These are phyloP conservation scores for Aspergillus japonicus DNA, from an alignment of 2,329 filamentous ascomycete genomes.

Conservation along the genomic window DNA sequence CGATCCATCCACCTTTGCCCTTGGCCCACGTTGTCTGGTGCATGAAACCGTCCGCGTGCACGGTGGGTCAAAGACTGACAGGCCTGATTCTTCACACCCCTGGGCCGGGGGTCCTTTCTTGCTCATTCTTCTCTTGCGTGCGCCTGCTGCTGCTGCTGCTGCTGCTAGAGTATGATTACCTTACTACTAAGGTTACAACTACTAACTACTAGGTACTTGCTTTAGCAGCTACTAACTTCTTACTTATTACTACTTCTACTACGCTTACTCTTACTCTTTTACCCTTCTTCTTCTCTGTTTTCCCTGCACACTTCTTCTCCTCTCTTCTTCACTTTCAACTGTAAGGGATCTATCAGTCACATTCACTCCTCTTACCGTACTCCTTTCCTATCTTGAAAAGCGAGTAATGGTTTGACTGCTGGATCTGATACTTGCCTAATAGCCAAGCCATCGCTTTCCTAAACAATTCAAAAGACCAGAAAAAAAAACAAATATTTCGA, in stretches of 20 bases:
- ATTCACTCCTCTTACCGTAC: background rate
- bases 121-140: background rate
- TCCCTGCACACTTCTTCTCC: slow-evolving; percentile 6
- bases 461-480: background rate
- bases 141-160: background rate
- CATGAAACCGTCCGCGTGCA: slow-evolving; percentile 41
- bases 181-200: background rate
- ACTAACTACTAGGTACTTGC: background rate
- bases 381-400: background rate
- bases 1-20: slow-evolving; percentile 26
- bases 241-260: background rate
- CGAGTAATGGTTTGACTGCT: slow-evolving; percentile 3
- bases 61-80: slow-evolving; percentile 39
- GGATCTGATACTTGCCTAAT: slow-evolving; percentile 7
- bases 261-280: slow-evolving; percentile 3
- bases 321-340: slow-evolving; percentile 7
- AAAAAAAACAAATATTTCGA: background rate
- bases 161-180: too few relatives aligned
- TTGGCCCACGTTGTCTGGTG: slow-evolving; percentile 42
- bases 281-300: slow-evolving; percentile 1
- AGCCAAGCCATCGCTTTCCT: background rate
- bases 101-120: slow-evolving; percentile 14
- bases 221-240: background rate
- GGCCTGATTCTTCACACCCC: slow-evolving; percentile 34
- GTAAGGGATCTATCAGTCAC: slow-evolving; percentile 4